Percentiles rank a stretch among this genome's conserved stretches.
phyloP scores from a whole-genome alignment of 352 stramenopile genomes.

The Phytophthora cactorum region DNA sequence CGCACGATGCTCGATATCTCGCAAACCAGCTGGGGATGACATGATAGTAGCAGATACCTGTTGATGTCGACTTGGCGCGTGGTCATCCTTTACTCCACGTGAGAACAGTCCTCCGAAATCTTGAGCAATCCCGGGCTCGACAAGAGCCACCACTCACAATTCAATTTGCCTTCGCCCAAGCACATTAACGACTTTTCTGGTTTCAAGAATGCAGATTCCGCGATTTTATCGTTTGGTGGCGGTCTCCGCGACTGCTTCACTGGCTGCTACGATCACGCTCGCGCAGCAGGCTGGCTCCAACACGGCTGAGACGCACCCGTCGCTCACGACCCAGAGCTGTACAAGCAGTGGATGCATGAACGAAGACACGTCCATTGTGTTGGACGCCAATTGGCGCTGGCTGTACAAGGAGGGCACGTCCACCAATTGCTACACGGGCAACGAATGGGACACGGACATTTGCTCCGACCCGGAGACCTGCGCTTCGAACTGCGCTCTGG shows the following conservation, averaged over 20 bases:
- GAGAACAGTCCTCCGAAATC: not conserved
- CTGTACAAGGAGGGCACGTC: slow-evolving; percentile 53
- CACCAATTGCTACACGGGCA: slow-evolving; percentile 64
- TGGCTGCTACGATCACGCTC: not conserved
- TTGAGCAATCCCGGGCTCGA: too few species aligned
- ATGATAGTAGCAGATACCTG: too few species aligned
- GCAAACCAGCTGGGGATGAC: too few species aligned
- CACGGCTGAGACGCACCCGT: slow-evolving; percentile 50
- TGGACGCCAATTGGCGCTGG: slow-evolving; percentile 72
- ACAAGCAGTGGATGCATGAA: slow-evolving; percentile 34
- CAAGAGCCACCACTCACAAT: slow-evolving; percentile 17
- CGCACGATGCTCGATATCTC: too few species aligned
- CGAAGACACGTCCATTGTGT: slow-evolving; percentile 54
- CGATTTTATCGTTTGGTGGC: slow-evolving; percentile 23
- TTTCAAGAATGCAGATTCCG: slow-evolving; percentile 30
- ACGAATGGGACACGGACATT: slow-evolving; percentile 46
- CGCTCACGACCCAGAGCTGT: slow-evolving; percentile 39
- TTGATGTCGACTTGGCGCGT: too few species aligned
- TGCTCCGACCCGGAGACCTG: slow-evolving; percentile 55
- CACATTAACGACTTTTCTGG: slow-evolving; percentile 5
- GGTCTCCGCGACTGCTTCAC: slow-evolving; percentile 5
- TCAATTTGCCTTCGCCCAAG: slow-evolving; percentile 32
- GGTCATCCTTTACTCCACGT: too few species aligned
- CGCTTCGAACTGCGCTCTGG: slow-evolving; percentile 49
- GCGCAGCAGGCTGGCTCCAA: slow-evolving; percentile 15